These are phyloP conservation scores for Diplogelasinospora grovesii DNA, from an alignment of 495 filamentous ascomycete genomes.

Conservation along the genomic window DNA sequence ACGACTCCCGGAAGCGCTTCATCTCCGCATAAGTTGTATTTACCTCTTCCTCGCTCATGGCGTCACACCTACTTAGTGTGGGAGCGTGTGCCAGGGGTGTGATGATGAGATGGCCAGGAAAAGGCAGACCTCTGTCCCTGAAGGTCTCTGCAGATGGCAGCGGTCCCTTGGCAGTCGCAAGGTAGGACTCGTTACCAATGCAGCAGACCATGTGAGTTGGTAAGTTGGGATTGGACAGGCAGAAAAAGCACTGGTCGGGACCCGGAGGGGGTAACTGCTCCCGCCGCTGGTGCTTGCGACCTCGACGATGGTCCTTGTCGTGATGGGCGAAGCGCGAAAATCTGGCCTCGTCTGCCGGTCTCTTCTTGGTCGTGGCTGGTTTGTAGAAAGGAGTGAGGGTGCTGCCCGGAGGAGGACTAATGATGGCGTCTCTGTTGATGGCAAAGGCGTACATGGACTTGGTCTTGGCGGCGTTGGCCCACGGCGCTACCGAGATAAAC, in stretches of 20 bases:
- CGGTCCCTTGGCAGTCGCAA: constrained; percentile 89
- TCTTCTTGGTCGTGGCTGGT: constrained; percentile 42
- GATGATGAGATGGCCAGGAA: constrained; percentile 83
- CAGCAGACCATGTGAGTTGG: constrained; percentile 82
- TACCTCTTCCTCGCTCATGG: constrained; percentile 48
- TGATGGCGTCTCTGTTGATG: constrained; percentile 52
- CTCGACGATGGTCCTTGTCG: constrained; percentile 50
- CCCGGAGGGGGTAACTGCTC: constrained; percentile 51
- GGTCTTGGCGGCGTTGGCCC: constrained; percentile 62
- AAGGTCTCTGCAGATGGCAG: constrained; percentile 64
- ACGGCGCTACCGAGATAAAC: constrained; percentile 80
- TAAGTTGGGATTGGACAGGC: constrained; percentile 73
- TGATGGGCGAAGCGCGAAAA: constrained; percentile 57
- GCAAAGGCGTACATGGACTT: constrained; percentile 91
- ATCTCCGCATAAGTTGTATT: constrained; percentile 65
- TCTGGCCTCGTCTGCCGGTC: constrained; percentile 50
- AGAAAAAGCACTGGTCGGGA: constrained; percentile 88
- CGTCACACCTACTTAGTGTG: constrained; percentile 45
- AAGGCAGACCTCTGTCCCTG: constrained; percentile 50
- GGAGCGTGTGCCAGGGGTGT: constrained; percentile 70
- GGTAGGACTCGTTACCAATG: constrained; percentile 76
- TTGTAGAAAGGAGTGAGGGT: constrained; percentile 62
- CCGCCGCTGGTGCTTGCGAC: constrained; percentile 41
- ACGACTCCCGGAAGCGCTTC: constrained; percentile 61
- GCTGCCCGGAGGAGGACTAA: constrained; percentile 55